These are phyloP conservation scores for Leptoxyphium fumago DNA, from an alignment of 2,329 filamentous ascomycete genomes.

Conservation along the genomic window DNA sequence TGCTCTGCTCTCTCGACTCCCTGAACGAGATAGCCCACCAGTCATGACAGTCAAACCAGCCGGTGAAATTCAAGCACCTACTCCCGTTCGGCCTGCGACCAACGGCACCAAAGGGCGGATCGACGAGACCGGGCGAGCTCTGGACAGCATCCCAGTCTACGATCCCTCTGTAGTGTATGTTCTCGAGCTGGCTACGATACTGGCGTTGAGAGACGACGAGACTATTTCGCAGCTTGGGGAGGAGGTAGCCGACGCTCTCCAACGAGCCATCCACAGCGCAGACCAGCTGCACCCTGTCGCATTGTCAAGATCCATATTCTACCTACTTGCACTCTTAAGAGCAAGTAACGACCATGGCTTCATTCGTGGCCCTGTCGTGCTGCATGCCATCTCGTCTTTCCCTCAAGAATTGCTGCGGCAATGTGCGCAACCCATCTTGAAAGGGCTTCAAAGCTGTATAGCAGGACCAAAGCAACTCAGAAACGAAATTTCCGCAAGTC, in stretches of 20 bases:
- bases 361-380: slow-evolving; percentile 75
- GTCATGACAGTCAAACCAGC: slow-evolving; percentile 77
- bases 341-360: slow-evolving; percentile 84
- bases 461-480: slow-evolving; percentile 61
- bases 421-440: slow-evolving; percentile 59
- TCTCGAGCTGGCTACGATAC: slow-evolving; percentile 75
- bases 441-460: slow-evolving; percentile 68
- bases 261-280: slow-evolving; percentile 66
- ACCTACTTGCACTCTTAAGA: slow-evolving; percentile 67
- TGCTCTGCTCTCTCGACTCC: slow-evolving; percentile 67
- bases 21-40: slow-evolving; percentile 58
- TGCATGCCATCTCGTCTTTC: slow-evolving; percentile 83
- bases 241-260: slow-evolving; percentile 63
- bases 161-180: slow-evolving; percentile 79
- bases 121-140: slow-evolving; percentile 18
- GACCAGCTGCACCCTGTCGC: slow-evolving; percentile 68
- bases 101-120: slow-evolving; percentile 39
- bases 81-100: slow-evolving; percentile 33
- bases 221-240: slow-evolving; percentile 63
- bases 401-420: slow-evolving; percentile 62
- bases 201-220: slow-evolving; percentile 61
- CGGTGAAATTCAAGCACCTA: slow-evolving; percentile 48
- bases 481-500: slow-evolving; percentile 88
- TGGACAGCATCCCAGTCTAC: slow-evolving; percentile 47
- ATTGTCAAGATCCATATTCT: slow-evolving; percentile 71